Percentiles rank a stretch among this genome's conserved stretches.
Conservation (phyloP, 2,329 filamentous ascomycete genomes). For the Diaporthe sp. region DNA sequence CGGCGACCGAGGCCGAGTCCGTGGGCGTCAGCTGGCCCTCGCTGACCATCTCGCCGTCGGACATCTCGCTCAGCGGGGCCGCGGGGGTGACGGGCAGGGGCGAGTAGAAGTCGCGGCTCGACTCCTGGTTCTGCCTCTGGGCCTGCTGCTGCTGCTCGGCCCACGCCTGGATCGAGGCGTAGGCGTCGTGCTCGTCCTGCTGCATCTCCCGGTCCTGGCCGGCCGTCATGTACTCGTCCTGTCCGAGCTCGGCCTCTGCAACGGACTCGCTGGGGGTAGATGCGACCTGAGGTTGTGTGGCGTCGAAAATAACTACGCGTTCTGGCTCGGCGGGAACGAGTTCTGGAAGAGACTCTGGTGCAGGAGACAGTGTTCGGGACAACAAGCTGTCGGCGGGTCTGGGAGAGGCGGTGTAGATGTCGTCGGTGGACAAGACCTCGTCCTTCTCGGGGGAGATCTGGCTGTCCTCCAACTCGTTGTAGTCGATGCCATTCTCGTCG, state of each 20-base stretch:
- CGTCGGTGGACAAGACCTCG: slow-evolving; percentile 60
- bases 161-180: slow-evolving; percentile 75
- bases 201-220: slow-evolving; percentile 56
- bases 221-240: slow-evolving; percentile 67
- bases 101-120: slow-evolving; percentile 69
- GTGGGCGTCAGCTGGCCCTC: slow-evolving; percentile 71
- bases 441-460: slow-evolving; percentile 61
- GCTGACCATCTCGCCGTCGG: slow-evolving; percentile 57
- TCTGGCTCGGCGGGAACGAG: slow-evolving; percentile 11
- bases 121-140: slow-evolving; percentile 35
- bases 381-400: slow-evolving; percentile 46
- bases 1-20: slow-evolving; percentile 68
- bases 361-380: slow-evolving; percentile 41
- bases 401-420: slow-evolving; percentile 70
- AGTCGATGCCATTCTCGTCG: slow-evolving; percentile 68
- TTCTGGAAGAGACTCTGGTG: slow-evolving; percentile 30
- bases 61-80: slow-evolving; percentile 63
- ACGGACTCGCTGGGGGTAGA: slow-evolving; percentile 25
- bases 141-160: slow-evolving; percentile 61
- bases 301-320: not conserved
- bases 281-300: slow-evolving; percentile 1
- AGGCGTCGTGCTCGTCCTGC: slow-evolving; percentile 57
- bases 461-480: slow-evolving; percentile 60
- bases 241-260: slow-evolving; percentile 56
- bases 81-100: slow-evolving; percentile 68